These are phyloP conservation scores for Tephrocybe sp. DNA, from an alignment of 768 basidiomycete species.

Conservation along the genomic window DNA sequence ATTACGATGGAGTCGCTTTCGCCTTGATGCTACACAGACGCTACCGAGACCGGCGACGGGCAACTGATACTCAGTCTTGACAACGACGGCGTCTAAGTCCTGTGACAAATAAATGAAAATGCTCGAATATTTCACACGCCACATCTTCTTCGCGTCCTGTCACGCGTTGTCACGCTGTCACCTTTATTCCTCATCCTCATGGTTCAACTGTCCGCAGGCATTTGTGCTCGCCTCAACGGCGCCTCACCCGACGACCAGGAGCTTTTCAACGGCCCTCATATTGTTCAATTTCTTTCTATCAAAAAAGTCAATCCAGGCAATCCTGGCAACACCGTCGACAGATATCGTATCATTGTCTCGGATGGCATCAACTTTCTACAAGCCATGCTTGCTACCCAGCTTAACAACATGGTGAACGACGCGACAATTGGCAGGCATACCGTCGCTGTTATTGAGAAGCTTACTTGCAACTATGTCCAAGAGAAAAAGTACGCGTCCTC, in stretches of 20 bases:
- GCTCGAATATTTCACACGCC: slow-evolving; percentile 13
- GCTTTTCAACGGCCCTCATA: slow-evolving; percentile 43
- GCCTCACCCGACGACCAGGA: slow-evolving; percentile 41
- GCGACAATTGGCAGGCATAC: slow-evolving; percentile 62
- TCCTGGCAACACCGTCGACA: slow-evolving; percentile 37
- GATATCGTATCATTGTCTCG: slow-evolving; percentile 82
- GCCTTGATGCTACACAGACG: no score
- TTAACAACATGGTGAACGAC: slow-evolving; percentile 71
- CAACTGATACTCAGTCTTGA: no score
- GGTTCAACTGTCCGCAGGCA: slow-evolving; percentile 56
- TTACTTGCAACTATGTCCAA: slow-evolving; percentile 82
- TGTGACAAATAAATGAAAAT: not conserved
- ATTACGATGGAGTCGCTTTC: slow-evolving; percentile 7
- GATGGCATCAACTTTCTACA: slow-evolving; percentile 87
- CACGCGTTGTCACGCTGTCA: slow-evolving; percentile 14
- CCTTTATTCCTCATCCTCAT: slow-evolving; percentile 7
- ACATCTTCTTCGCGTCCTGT: slow-evolving; percentile 19
- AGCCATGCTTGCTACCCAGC: slow-evolving; percentile 92
- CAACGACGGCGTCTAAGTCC: not conserved
- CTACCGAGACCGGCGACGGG: no score
- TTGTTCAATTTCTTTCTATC: slow-evolving; percentile 79
- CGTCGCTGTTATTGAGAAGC: slow-evolving; percentile 67
- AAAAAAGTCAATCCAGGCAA: slow-evolving; percentile 62
- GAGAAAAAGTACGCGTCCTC: slow-evolving; percentile 65
- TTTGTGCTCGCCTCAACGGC: slow-evolving; percentile 47